A percentile compares a stretch with the other conserved stretches of the same genome.
These are phyloP conservation scores for Cryptococcus hybrid DNA, from an alignment of 1,284 basidiomycete species.

Conservation along the genomic window DNA sequence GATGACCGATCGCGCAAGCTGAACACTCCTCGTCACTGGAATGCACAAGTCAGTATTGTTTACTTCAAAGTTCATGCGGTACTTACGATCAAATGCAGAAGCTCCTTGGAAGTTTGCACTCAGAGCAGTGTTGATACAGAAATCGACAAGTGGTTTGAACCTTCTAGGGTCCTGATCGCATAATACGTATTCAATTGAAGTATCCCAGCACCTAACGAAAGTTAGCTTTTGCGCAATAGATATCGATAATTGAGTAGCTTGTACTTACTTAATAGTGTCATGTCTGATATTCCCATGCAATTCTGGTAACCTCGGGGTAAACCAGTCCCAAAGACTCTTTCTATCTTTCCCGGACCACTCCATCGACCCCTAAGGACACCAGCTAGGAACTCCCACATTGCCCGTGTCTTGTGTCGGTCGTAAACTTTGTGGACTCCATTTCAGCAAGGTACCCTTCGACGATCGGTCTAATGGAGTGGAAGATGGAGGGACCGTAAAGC, in stretches of 20 bases:
- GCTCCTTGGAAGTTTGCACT: constrained; percentile 76
- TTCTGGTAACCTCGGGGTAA: constrained; percentile 63
- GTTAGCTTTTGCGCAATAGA: constrained; percentile 3
- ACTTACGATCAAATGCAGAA: constrained; percentile 71
- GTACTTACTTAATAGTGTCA: constrained; percentile 66
- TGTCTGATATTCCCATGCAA: constrained; percentile 79
- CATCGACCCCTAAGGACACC: constrained; percentile 75
- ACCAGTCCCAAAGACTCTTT: constrained; percentile 76
- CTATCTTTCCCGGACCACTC: constrained; percentile 75
- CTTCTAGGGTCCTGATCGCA: constrained; percentile 82
- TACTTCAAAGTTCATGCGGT: constrained; percentile 22
- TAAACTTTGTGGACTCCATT: constrained; percentile 42
- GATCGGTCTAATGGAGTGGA: constrained; percentile 37
- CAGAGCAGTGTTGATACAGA: constrained; percentile 63
- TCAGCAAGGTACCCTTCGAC: constrained; percentile 41
- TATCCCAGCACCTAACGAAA: constrained; percentile 42
- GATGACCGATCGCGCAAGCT: constrained; percentile 56
- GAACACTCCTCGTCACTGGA: constrained; percentile 15
- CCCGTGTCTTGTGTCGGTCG: constrained; percentile 90
- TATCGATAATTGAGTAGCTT: not conserved
- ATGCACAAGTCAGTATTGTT: too few species aligned
- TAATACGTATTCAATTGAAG: constrained; percentile 60
- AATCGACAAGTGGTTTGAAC: constrained; percentile 71
- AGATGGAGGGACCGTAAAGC: constrained; percentile 37
- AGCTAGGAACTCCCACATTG: constrained; percentile 79